These are phyloP conservation scores for Alternaria sp. DNA, from an alignment of 2,329 filamentous ascomycete genomes.

Conservation along the genomic window DNA sequence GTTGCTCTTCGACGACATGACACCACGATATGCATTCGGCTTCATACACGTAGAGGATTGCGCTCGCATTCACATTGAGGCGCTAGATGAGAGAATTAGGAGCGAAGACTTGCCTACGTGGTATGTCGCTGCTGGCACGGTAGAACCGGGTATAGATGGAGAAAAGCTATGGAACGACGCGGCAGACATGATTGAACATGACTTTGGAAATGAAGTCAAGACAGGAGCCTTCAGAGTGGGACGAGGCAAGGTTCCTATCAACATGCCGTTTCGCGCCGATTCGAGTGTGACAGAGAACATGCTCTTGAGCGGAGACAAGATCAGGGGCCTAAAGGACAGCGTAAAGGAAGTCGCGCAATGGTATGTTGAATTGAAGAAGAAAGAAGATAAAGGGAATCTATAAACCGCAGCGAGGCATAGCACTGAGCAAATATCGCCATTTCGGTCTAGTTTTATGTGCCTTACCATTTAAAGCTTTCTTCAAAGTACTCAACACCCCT, in stretches of 20 bases:
- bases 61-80: constrained; percentile 43
- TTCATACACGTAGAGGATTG: constrained; percentile 48
- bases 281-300: constrained; percentile 36
- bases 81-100: constrained; percentile 30
- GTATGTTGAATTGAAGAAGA: constrained; percentile 31
- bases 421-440: background rate
- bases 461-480: constrained; percentile 58
- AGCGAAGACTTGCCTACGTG: constrained; percentile 34
- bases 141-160: constrained; percentile 28
- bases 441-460: background rate
- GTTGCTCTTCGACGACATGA: constrained; percentile 41
- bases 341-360: constrained; percentile 40
- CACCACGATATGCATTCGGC: constrained; percentile 45
- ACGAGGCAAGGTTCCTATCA: constrained; percentile 34
- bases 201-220: constrained; percentile 28
- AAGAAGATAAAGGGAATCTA: background rate
- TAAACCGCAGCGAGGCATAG: background rate
- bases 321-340: constrained; percentile 35
- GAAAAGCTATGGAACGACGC: constrained; percentile 34
- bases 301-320: constrained; percentile 29
- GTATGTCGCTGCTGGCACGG: constrained; percentile 41
- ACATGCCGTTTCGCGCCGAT: constrained; percentile 46
- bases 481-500: constrained; percentile 56
- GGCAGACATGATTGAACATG: constrained; percentile 30
- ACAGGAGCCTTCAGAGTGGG: constrained; percentile 35